phyloP scores from a whole-genome alignment of 148 eudicot species.

The Beta vulgaris region DNA sequence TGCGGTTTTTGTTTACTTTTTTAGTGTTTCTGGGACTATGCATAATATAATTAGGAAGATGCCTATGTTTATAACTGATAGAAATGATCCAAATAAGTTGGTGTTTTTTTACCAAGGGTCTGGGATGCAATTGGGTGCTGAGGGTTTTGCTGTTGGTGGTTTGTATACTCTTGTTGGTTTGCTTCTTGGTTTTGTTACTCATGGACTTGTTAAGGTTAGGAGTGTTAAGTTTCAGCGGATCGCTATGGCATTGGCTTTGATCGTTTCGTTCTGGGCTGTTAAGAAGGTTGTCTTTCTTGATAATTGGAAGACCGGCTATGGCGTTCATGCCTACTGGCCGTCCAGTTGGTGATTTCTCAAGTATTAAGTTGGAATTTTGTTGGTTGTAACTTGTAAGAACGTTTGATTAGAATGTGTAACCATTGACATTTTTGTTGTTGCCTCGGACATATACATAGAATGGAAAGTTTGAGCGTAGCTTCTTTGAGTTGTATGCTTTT shows the following conservation, averaged over 20 bases:
- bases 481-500: neutral
- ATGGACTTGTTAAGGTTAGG: constrained; percentile 60
- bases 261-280: constrained; percentile 86
- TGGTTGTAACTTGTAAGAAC: constrained; percentile 9
- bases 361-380: too few species aligned
- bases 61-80: constrained; percentile 78
- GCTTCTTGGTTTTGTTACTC: constrained; percentile 64
- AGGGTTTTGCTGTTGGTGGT: constrained; percentile 80
- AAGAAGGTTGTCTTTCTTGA: constrained; percentile 71
- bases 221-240: constrained; percentile 56
- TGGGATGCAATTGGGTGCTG: constrained; percentile 96
- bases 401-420: neutral
- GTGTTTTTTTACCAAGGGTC: constrained; percentile 83
- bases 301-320: constrained; percentile 99
- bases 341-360: constrained; percentile 73
- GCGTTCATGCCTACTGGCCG: constrained; percentile 87
- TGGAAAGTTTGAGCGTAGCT: neutral
- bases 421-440: constrained; percentile 4
- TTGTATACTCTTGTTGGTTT: constrained; percentile 82
- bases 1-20: constrained; percentile 70
- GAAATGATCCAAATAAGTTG: constrained; percentile 62
- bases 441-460: neutral
- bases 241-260: constrained; percentile 52
- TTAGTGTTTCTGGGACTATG: constrained; percentile 96
- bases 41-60: constrained; percentile 75